A percentile compares a stretch with the other conserved stretches of the same genome.
Conservation (phyloP, 2,329 filamentous ascomycete genomes). For the Epichloe coenophiala region DNA sequence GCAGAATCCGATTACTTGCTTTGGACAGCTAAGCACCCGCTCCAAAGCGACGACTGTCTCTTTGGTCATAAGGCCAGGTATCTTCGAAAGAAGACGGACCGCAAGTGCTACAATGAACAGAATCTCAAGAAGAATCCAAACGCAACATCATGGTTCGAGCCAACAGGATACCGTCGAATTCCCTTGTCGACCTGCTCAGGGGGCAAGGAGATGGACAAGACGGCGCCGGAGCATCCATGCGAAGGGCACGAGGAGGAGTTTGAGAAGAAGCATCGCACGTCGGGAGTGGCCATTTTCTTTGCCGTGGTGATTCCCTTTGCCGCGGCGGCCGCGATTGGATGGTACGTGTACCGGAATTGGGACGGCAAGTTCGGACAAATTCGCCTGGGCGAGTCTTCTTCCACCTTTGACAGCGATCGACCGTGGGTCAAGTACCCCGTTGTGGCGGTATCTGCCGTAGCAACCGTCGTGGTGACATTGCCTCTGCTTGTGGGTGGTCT, state of each 20-base stretch:
- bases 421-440: slow-evolving; percentile 76
- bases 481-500: slow-evolving; percentile 61
- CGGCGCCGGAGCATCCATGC: slow-evolving; percentile 43
- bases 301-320: slow-evolving; percentile 65
- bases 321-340: slow-evolving; percentile 60
- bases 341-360: slow-evolving; percentile 77
- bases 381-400: slow-evolving; percentile 59
- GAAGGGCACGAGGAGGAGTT: slow-evolving; percentile 73
- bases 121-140: slow-evolving; percentile 55
- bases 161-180: slow-evolving; percentile 79
- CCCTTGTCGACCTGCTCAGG: slow-evolving; percentile 77
- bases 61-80: slow-evolving; percentile 88
- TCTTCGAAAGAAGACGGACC: slow-evolving; percentile 72
- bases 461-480: slow-evolving; percentile 44
- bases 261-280: slow-evolving; percentile 52
- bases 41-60: slow-evolving; percentile 65
- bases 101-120: slow-evolving; percentile 70
- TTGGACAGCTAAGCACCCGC: slow-evolving; percentile 78
- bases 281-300: slow-evolving; percentile 69
- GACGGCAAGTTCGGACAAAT: slow-evolving; percentile 85
- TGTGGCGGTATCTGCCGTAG: slow-evolving; percentile 51
- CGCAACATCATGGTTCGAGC: slow-evolving; percentile 64
- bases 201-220: slow-evolving; percentile 62
- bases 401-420: slow-evolving; percentile 51
- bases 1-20: slow-evolving; percentile 60